Evolutionary conservation across 1,139 yeast genomes (phyloP).

Genomic region (Maudiozyma humilis): DNA sequence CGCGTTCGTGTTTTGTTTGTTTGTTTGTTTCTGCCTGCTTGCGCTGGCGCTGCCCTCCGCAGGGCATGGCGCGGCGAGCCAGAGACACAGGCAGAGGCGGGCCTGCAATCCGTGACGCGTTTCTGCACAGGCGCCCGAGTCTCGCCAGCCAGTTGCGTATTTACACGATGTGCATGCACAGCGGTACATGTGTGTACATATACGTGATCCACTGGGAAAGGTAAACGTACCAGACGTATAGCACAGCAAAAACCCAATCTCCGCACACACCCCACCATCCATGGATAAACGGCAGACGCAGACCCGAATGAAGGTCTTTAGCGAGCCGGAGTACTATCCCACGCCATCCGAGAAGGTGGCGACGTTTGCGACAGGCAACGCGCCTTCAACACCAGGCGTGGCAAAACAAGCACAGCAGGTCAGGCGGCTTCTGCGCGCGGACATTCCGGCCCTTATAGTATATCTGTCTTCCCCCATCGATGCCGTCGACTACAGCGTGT

Average conservation of each 20-base stretch:
- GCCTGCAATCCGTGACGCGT: background rate
- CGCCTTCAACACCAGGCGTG: background rate
- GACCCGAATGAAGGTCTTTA: slow-evolving; percentile 19
- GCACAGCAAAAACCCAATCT: too few relatives aligned
- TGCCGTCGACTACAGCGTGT: slow-evolving; percentile 59
- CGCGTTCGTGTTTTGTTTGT: too few relatives aligned
- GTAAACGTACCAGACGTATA: too few relatives aligned
- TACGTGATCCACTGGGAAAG: too few relatives aligned
- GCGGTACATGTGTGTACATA: too few relatives aligned
- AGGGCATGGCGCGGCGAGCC: too few relatives aligned
- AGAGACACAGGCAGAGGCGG: too few relatives aligned
- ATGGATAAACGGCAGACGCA: background rate
- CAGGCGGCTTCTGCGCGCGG: slow-evolving; percentile 27
- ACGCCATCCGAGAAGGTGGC: slow-evolving; percentile 25
- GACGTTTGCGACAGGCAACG: slow-evolving; percentile 11
- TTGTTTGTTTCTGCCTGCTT: too few relatives aligned
- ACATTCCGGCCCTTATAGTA: slow-evolving; percentile 50
- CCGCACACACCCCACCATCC: background rate
- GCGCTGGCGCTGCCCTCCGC: too few relatives aligned
- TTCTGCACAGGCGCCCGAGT: too few relatives aligned
- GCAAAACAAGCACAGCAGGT: slow-evolving; percentile 3
- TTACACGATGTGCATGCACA: background rate
- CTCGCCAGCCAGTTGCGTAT: background rate
- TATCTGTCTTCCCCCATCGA: slow-evolving; percentile 72
- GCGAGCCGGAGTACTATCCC: slow-evolving; percentile 27